A percentile compares a stretch with the other conserved stretches of the same genome.
Conservation (phyloP, 352 stramenopile genomes). For the Thraustochytrium striatum region DNA sequence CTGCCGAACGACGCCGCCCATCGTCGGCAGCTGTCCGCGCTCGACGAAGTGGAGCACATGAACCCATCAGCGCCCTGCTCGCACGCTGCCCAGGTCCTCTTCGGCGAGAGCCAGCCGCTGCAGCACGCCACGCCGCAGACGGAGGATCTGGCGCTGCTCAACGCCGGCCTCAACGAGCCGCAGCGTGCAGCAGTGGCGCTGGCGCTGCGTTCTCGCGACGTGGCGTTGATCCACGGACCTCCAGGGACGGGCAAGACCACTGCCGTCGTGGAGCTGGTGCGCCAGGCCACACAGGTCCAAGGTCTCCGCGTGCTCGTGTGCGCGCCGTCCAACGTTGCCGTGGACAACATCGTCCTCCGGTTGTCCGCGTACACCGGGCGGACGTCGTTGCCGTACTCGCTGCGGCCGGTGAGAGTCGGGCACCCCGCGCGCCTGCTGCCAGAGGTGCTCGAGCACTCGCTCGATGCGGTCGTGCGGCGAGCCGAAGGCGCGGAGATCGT, state of each 20-base stretch:
- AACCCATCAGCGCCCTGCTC: background rate
- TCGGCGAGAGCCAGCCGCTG: slow-evolving; percentile 9
- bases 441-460: slow-evolving; percentile 80
- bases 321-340: slow-evolving; percentile 94
- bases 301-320: slow-evolving; percentile 87
- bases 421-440: slow-evolving; percentile 88
- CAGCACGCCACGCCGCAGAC: background rate
- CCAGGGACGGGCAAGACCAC: slow-evolving; percentile 93
- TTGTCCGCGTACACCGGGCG: background rate
- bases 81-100: slow-evolving; percentile 19
- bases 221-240: slow-evolving; percentile 83
- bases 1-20: slow-evolving; percentile 8
- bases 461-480: slow-evolving; percentile 84
- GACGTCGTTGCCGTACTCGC: slow-evolving; percentile 24
- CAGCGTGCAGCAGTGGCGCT: slow-evolving; percentile 71
- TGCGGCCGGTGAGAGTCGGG: slow-evolving; percentile 71
- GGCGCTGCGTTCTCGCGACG: slow-evolving; percentile 72
- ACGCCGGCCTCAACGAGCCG: slow-evolving; percentile 63
- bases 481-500: slow-evolving; percentile 93
- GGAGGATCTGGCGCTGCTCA: slow-evolving; percentile 26
- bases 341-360: slow-evolving; percentile 77
- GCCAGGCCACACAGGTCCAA: slow-evolving; percentile 76
- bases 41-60: background rate
- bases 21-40: background rate
- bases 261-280: slow-evolving; percentile 92